phyloP scores from a whole-genome alignment of 805 yeast species.

The Kodamaea sagamina region DNA sequence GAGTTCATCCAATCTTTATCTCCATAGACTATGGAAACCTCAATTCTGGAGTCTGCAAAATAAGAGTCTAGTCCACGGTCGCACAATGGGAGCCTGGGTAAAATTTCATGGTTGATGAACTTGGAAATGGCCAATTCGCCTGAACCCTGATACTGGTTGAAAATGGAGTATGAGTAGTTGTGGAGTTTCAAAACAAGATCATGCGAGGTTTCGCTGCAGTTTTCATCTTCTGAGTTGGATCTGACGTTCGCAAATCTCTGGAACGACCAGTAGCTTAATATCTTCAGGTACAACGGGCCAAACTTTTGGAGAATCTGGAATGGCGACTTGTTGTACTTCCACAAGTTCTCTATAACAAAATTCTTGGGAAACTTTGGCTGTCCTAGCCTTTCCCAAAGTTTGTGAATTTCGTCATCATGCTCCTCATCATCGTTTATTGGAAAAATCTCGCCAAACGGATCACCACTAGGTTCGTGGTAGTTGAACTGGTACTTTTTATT shows the following conservation, averaged over 20 bases:
- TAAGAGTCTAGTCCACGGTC: slow-evolving; percentile 40
- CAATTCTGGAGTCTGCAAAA: slow-evolving; percentile 24
- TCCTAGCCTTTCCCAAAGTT: slow-evolving; percentile 37
- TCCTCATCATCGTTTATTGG: slow-evolving; percentile 22
- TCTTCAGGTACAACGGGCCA: slow-evolving; percentile 43
- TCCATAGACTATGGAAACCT: slow-evolving; percentile 40
- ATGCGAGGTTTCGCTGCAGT: slow-evolving; percentile 1
- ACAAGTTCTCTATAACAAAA: slow-evolving; percentile 31
- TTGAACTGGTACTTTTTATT: slow-evolving; percentile 33
- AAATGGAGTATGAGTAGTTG: slow-evolving; percentile 42
- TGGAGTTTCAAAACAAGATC: slow-evolving; percentile 38
- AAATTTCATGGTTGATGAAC: slow-evolving; percentile 41
- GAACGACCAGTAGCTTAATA: slow-evolving; percentile 45
- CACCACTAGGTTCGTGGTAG: slow-evolving; percentile 35
- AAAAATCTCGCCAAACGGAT: slow-evolving; percentile 37
- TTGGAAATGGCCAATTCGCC: slow-evolving; percentile 47
- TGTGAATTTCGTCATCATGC: slow-evolving; percentile 18
- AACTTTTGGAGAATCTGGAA: slow-evolving; percentile 39
- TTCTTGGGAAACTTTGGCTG: slow-evolving; percentile 40
- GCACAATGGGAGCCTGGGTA: slow-evolving; percentile 41
- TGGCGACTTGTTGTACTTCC: slow-evolving; percentile 42
- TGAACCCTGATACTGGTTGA: slow-evolving; percentile 45
- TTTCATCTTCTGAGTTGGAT: slow-evolving; percentile 17
- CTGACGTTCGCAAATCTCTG: slow-evolving; percentile 37
- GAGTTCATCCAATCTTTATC: slow-evolving; percentile 48